Evolutionary conservation across 257 asterid species (phyloP).

Genomic region (Solanum appendiculatum): DNA sequence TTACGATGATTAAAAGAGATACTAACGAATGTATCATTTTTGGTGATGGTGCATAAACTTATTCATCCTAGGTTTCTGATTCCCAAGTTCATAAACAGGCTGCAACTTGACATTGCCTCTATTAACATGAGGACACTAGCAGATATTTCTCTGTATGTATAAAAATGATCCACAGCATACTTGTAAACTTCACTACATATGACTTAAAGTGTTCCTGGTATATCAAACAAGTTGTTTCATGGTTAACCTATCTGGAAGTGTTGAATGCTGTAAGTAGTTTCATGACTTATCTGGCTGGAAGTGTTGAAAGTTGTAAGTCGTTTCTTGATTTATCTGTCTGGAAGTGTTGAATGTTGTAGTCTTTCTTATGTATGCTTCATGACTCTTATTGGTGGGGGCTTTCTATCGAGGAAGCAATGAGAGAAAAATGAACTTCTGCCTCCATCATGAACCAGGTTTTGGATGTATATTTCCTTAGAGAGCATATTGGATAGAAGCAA

Average conservation of each 20-base stretch:
- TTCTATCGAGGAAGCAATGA: not conserved
- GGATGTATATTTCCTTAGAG: not conserved
- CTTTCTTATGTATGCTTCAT: not conserved
- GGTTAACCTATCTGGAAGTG: not conserved
- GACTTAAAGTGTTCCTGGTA: not conserved
- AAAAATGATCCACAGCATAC: not conserved
- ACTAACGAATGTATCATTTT: not conserved
- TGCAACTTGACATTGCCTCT: not conserved
- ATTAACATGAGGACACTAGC: not conserved
- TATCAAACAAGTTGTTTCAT: not conserved
- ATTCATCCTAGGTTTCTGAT: not conserved
- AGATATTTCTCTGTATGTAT: not conserved
- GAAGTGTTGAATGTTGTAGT: not conserved
- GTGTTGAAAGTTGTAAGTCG: not conserved
- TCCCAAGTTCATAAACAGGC: not conserved
- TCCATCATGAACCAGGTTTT: not conserved
- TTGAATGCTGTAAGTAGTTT: not conserved
- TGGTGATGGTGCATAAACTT: not conserved
- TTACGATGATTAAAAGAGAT: not conserved
- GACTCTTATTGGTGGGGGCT: not conserved
- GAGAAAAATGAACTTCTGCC: not conserved
- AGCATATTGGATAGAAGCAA: not conserved
- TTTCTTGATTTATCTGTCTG: not conserved
- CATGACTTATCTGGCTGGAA: not conserved
- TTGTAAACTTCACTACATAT: not conserved